A percentile compares a stretch with the other conserved stretches of the same genome.
Conservation (phyloP, 768 basidiomycete species). For the Leccinum uliginosum region DNA sequence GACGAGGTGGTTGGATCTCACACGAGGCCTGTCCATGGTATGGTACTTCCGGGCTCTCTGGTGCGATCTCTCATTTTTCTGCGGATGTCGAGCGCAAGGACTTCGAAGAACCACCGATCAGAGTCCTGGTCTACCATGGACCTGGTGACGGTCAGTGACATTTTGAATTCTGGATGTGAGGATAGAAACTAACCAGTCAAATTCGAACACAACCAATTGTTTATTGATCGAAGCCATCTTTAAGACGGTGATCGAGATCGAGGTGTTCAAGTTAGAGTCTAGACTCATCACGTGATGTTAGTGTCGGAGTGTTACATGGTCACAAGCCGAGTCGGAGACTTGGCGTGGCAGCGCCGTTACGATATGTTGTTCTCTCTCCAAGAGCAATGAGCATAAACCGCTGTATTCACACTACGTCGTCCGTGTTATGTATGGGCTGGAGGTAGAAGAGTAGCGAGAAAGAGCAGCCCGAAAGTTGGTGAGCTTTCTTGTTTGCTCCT, state of each 20-base stretch:
- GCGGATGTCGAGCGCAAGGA: conserved; percentile 80
- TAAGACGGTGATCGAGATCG: neutral
- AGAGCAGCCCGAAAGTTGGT: conserved; percentile 11
- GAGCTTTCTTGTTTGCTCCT: neutral
- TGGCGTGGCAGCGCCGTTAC: too few relatives aligned
- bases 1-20: conserved; percentile 35
- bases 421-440: conserved; percentile 2
- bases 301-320: too few relatives aligned
- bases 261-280: too few relatives aligned
- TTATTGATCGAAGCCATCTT: conserved; percentile 32
- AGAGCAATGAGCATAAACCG: neutral
- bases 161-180: neutral
- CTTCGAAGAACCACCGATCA: conserved; percentile 90
- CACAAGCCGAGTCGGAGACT: too few relatives aligned
- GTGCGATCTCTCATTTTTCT: conserved; percentile 51
- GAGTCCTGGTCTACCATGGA: conserved; percentile 95
- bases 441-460: conserved; percentile 13
- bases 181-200: conserved; percentile 76
- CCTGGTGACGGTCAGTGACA: conserved; percentile 38
- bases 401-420: conserved; percentile 11
- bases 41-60: conserved; percentile 51
- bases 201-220: conserved; percentile 91
- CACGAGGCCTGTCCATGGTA: conserved; percentile 96
- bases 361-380: too few relatives aligned
- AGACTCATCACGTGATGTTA: neutral